Evolutionary conservation across 1,139 yeast genomes (phyloP).

Genomic region (Suhomyces atakaporum): DNA sequence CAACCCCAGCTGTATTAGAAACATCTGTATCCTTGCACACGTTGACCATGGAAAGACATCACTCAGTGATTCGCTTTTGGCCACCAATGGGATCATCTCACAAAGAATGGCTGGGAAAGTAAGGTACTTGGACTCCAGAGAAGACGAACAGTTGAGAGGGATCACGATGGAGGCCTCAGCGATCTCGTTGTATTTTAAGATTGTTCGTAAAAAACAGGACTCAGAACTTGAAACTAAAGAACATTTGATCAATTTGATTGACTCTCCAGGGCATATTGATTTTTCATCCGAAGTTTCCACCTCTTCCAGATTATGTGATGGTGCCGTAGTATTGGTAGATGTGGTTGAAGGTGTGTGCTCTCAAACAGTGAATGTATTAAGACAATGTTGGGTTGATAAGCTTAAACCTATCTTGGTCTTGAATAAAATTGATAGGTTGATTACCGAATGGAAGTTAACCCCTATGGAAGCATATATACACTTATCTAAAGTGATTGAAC

Average conservation of each 20-base stretch:
- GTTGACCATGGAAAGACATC: conserved; percentile 99
- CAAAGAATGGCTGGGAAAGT: conserved; percentile 95
- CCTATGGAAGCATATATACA: conserved; percentile 88
- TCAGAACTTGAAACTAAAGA: conserved; percentile 57
- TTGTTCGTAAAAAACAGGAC: conserved; percentile 45
- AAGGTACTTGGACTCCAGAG: conserved; percentile 87
- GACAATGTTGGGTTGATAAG: conserved; percentile 96
- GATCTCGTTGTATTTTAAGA: conserved; percentile 79
- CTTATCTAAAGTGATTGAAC: conserved; percentile 76
- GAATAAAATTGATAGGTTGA: conserved; percentile 87
- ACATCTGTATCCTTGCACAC: conserved; percentile 95
- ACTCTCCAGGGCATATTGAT: conserved; percentile 98
- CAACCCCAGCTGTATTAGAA: conserved; percentile 70
- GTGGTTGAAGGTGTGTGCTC: conserved; percentile 98
- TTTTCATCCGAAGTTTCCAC: conserved; percentile 95
- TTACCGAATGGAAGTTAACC: conserved; percentile 77
- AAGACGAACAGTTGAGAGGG: conserved; percentile 94
- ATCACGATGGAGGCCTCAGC: conserved; percentile 98
- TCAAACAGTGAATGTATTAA: conserved; percentile 89
- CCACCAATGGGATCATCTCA: conserved; percentile 95
- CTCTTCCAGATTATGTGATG: conserved; percentile 94
- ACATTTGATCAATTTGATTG: conserved; percentile 86
- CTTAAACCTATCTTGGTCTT: conserved; percentile 87
- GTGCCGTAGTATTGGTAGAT: conserved; percentile 92
- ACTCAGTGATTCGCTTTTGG: conserved; percentile 85